Evolutionary conservation across 2,329 filamentous ascomycete genomes (phyloP).

Genomic region (Fusarium stilboides): DNA sequence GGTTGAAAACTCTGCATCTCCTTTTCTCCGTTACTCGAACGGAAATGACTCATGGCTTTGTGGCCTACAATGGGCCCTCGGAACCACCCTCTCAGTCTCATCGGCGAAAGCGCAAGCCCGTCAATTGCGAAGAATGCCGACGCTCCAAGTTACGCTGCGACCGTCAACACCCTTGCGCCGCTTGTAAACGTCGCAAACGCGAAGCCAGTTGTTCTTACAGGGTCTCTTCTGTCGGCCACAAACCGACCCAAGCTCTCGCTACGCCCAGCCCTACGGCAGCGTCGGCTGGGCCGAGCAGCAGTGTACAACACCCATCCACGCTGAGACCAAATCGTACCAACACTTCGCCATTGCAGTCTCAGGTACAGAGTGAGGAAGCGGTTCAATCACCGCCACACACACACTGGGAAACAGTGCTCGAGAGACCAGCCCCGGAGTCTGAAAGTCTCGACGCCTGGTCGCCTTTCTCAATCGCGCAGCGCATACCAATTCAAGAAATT

Average conservation of each 20-base stretch:
- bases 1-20: too few species aligned
- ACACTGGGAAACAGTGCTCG: constrained; percentile 5
- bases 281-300: too few species aligned
- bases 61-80: too few species aligned
- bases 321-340: background rate
- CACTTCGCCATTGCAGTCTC: background rate
- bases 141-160: constrained; percentile 11
- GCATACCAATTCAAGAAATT: background rate
- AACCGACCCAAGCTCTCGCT: too few species aligned
- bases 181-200: background rate
- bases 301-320: background rate
- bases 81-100: background rate
- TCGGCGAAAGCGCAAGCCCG: constrained; percentile 4
- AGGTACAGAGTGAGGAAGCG: too few species aligned
- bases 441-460: background rate
- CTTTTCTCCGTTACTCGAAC: too few species aligned
- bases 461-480: too few species aligned
- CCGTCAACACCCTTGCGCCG: constrained; percentile 4
- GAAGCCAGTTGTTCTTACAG: too few species aligned
- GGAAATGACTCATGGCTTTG: too few species aligned
- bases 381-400: background rate
- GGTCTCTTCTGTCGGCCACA: too few species aligned
- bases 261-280: too few species aligned
- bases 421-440: background rate
- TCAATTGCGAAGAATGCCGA: constrained; percentile 15